Evolutionary conservation across 495 filamentous ascomycete genomes (phyloP), one percentile per base, ranked within the genome.

Genomic region (Stereocaulon alpinum): DNA sequence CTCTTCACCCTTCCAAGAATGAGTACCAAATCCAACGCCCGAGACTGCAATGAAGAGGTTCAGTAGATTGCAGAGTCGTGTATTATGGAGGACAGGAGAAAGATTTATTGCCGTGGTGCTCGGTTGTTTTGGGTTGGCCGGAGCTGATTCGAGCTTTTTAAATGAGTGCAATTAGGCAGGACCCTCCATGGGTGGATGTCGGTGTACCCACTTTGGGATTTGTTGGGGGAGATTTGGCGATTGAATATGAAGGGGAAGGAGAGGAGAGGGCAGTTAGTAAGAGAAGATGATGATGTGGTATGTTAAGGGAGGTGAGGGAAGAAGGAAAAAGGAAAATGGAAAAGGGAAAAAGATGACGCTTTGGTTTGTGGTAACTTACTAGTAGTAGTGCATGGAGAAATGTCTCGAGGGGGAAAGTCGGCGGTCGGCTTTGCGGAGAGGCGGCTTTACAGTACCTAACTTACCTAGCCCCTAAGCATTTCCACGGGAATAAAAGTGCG

Each of bases 251-350:
- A 1, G 37, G 15, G 34, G 45, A 30, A 59, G 34, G 45, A 32
- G 29, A 29, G 14, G 45, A 42, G 37, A 55, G 56, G 47, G 29
- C 29, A 51, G 30, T 55, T 55, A 27, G 32, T 27, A 55, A 6
- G 42, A 42, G 43, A 10, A 18, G 18, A 20, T 34, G n/a, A 45
- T 56, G 24, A 24, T 24, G 24, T 24, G 24, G n/a, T n/a, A 17
- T 56, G 55, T 58, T 40, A 18, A 58, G 32, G 47, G 43, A 47
- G 20, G 22, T n/a, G 11, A 20, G 30, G 18, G 32, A 51, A 32
- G 32, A 27, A n/a, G 18, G 32, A n/a, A 15, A 29, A 12, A n/a
- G n/a, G n/a, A n/a, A n/a, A n/a, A n/a, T n/a, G n/a, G n/a, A n/a
- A n/a, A n/a, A n/a, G n/a, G 48, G 17, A 50, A n/a, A 11, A 18